These are phyloP conservation scores for Poterioochromonas sp. DNA, from an alignment of 352 stramenopile species.

Conservation along the genomic window DNA sequence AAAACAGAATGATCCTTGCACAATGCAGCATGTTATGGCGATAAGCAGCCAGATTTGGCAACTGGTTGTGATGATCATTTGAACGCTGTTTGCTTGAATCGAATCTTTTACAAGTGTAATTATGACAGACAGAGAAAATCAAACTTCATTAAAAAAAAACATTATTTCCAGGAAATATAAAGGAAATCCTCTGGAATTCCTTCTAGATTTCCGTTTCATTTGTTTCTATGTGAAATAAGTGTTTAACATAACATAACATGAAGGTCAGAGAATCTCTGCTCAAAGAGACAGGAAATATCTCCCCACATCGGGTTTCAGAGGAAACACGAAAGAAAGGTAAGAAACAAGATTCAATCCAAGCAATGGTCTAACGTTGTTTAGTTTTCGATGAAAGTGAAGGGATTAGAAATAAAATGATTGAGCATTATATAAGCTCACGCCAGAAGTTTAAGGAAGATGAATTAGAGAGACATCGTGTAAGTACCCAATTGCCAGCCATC, in stretches of 20 bases:
- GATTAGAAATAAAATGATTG: not conserved
- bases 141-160: not conserved
- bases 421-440: not conserved
- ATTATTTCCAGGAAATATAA: not conserved
- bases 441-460: not conserved
- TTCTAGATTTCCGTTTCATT: not conserved
- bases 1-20: no score
- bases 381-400: not conserved
- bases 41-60: no score
- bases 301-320: not conserved
- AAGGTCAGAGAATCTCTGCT: no score
- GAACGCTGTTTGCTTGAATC: not conserved
- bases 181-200: not conserved
- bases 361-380: not conserved
- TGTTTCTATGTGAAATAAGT: not conserved
- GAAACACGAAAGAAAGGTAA: not conserved
- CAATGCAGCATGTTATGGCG: no score
- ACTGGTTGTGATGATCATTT: no score
- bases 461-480: not conserved
- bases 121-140: not conserved
- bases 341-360: not conserved
- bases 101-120: not conserved
- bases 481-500: not conserved
- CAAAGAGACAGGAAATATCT: conserved; percentile 2
- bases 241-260: no score